Conservation (phyloP, 1,139 yeast species). For the Geotrichum fermentans region DNA sequence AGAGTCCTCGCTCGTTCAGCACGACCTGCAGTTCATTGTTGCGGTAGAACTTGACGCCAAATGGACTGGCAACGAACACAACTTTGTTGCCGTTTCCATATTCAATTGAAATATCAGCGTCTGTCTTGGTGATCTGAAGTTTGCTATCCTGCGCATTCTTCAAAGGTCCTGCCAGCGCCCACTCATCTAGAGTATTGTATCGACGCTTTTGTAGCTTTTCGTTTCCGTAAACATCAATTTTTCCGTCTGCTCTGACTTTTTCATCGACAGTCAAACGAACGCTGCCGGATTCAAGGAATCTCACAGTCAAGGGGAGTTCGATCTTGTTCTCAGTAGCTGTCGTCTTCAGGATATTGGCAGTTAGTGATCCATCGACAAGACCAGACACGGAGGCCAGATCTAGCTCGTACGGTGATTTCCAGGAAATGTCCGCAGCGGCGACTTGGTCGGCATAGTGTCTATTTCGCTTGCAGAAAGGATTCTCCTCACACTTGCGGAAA, state of each 20-base stretch:
- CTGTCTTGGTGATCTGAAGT: slow-evolving; percentile 19
- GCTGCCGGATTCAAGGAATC: slow-evolving; percentile 51
- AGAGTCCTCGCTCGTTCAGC: slow-evolving; percentile 61
- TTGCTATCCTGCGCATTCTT: slow-evolving; percentile 16
- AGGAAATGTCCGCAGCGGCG: slow-evolving; percentile 28
- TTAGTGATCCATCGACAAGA: slow-evolving; percentile 26
- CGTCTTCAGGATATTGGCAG: slow-evolving; percentile 45
- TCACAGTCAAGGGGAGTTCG: slow-evolving; percentile 53
- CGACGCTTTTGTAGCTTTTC: slow-evolving; percentile 40
- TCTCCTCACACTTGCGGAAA: slow-evolving; percentile 73
- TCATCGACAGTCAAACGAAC: slow-evolving; percentile 66
- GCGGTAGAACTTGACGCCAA: slow-evolving; percentile 48
- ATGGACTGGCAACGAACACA: slow-evolving; percentile 46
- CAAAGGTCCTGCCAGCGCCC: slow-evolving; percentile 49
- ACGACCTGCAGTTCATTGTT: slow-evolving; percentile 47
- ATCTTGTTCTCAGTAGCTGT: slow-evolving; percentile 22
- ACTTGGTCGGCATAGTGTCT: slow-evolving; percentile 60
- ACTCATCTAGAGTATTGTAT: slow-evolving; percentile 55
- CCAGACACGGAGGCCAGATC: slow-evolving; percentile 41
- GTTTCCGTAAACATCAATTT: slow-evolving; percentile 31
- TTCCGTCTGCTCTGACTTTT: slow-evolving; percentile 39
- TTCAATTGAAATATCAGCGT: slow-evolving; percentile 23
- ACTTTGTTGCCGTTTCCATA: slow-evolving; percentile 46
- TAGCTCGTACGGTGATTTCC: slow-evolving; percentile 51
- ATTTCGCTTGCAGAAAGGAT: slow-evolving; percentile 84